A percentile compares a stretch with the other conserved stretches of the same genome.
phyloP scores from a whole-genome alignment of 768 basidiomycete species.

The Tephrocybe sp. region DNA sequence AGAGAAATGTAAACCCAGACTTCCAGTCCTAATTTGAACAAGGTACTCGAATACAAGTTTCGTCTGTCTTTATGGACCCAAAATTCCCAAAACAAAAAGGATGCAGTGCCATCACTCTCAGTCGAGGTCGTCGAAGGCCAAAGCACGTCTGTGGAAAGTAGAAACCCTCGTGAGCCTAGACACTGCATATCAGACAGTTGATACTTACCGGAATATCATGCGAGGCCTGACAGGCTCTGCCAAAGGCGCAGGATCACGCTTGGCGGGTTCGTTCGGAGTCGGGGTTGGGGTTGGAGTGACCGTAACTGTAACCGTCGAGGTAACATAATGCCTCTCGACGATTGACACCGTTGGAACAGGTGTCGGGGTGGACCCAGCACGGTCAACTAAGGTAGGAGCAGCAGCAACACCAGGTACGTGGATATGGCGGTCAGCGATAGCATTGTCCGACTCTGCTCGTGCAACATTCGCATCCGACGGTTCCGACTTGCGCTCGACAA shows the following conservation, averaged over 20 bases:
- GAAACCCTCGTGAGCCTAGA: not conserved
- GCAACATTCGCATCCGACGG: slow-evolving; percentile 3
- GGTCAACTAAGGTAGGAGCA: too few species aligned
- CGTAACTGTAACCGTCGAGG: not conserved
- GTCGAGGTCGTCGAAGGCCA: slow-evolving; percentile 6
- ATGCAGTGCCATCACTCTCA: not conserved
- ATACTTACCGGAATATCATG: slow-evolving; percentile 4
- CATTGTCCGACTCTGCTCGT: not conserved
- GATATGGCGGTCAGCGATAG: not conserved
- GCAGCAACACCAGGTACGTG: not conserved
- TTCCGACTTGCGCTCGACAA: not conserved
- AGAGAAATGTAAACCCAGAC: too few species aligned
- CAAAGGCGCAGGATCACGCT: not conserved
- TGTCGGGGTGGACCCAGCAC: not conserved
- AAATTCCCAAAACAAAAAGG: too few species aligned
- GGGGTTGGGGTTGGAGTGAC: not conserved
- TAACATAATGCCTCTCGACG: not conserved
- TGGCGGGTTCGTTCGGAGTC: not conserved
- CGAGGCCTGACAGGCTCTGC: not conserved
- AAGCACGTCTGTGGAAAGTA: slow-evolving; percentile 5
- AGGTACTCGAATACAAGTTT: too few species aligned
- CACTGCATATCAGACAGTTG: not conserved
- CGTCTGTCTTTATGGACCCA: too few species aligned
- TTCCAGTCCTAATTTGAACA: too few species aligned
- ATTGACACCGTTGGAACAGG: not conserved